Percentiles rank a stretch among this genome's conserved stretches.
phyloP scores from a whole-genome alignment of 2,329 filamentous ascomycete genomes.

The Aspergillus niger region DNA sequence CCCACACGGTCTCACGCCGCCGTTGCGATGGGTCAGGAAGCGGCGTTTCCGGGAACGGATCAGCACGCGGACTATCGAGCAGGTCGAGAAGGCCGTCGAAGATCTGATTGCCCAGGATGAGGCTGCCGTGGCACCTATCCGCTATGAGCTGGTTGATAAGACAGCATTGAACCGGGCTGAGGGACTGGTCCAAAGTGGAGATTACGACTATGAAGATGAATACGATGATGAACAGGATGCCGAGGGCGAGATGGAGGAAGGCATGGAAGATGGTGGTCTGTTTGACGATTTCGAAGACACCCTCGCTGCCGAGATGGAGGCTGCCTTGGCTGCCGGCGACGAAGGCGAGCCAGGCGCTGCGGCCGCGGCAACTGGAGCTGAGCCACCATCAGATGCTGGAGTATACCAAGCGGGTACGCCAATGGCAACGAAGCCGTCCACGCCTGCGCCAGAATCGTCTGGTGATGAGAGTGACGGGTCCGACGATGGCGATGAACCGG shows the following conservation, averaged over 20 bases:
- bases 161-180: conserved; percentile 49
- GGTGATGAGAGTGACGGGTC: conserved; percentile 45
- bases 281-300: conserved; percentile 44
- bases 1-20: conserved; percentile 83
- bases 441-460: conserved; percentile 41
- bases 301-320: conserved; percentile 48
- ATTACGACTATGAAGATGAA: conserved; percentile 47
- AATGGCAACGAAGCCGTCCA: conserved; percentile 34
- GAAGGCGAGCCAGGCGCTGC: conserved; percentile 35
- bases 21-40: conserved; percentile 82
- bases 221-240: conserved; percentile 54
- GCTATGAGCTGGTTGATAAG: conserved; percentile 65
- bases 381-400: conserved; percentile 13
- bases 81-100: conserved; percentile 78
- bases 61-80: conserved; percentile 79
- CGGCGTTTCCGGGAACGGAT: conserved; percentile 81
- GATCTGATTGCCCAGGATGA: conserved; percentile 71
- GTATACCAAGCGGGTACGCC: conserved; percentile 37
- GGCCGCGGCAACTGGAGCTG: conserved; percentile 20
- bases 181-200: conserved; percentile 46
- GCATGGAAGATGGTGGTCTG: conserved; percentile 37
- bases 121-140: conserved; percentile 57
- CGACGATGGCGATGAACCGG: conserved; percentile 38
- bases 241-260: conserved; percentile 51
- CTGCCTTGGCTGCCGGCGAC: conserved; percentile 42